Percentiles rank a stretch among this genome's conserved stretches.
phyloP scores from a whole-genome alignment of 2,329 filamentous ascomycete genomes.

The Clonostachys byssicola region DNA sequence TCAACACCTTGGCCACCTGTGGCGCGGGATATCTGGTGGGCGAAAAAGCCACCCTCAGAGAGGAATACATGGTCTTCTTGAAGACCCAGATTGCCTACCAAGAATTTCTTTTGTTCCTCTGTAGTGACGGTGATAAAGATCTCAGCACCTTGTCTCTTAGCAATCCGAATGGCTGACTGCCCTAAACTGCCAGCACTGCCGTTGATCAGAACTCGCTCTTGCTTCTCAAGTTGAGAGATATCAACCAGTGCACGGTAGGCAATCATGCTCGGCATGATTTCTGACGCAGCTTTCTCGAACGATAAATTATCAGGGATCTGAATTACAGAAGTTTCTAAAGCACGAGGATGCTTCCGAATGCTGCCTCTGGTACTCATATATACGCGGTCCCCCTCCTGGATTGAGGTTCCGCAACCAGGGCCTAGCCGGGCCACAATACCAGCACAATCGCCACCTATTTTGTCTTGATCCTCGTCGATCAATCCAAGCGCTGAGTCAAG shows the following conservation, averaged over 20 bases:
- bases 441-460: constrained; percentile 6
- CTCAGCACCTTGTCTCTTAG: constrained; percentile 14
- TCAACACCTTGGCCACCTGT: constrained; percentile 24
- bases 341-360: constrained; percentile 12
- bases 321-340: not conserved
- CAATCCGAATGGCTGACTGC: constrained; percentile 21
- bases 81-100: constrained; percentile 18
- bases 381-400: constrained; percentile 9
- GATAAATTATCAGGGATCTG: constrained; percentile 7
- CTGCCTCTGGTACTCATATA: constrained; percentile 11
- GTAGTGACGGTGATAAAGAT: constrained; percentile 11
- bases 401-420: constrained; percentile 3
- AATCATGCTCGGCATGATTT: not conserved
- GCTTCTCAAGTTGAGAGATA: constrained; percentile 15
- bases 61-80: constrained; percentile 21
- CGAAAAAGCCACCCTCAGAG: constrained; percentile 18
- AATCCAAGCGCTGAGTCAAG: constrained; percentile 7
- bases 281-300: constrained; percentile 15
- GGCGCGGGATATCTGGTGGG: constrained; percentile 11
- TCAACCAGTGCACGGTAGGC: constrained; percentile 1
- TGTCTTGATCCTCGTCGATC: constrained; percentile 6
- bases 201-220: constrained; percentile 21
- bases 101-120: constrained; percentile 17
- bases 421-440: constrained; percentile 10
- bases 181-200: constrained; percentile 24